Percentiles rank a stretch among this genome's conserved stretches.
Conservation (phyloP, 2,329 filamentous ascomycete genomes). For the Akanthomyces muscarius region DNA sequence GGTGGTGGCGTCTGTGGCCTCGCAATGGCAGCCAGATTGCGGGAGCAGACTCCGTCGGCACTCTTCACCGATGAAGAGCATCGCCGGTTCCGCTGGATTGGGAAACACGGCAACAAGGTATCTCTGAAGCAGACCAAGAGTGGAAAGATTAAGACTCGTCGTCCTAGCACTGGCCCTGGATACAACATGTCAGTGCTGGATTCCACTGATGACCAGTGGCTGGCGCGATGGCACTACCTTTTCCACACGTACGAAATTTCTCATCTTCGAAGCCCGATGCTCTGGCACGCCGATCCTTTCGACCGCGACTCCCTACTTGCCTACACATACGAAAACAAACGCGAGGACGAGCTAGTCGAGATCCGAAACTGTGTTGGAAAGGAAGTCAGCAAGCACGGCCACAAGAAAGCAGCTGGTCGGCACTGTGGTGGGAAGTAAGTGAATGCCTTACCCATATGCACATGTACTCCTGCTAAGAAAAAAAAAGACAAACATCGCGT, state of each 20-base stretch:
- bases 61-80: constrained; percentile 83
- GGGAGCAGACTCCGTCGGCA: constrained; percentile 69
- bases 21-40: constrained; percentile 66
- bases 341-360: constrained; percentile 63
- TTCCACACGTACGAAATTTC: constrained; percentile 67
- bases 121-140: constrained; percentile 47
- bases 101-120: constrained; percentile 58
- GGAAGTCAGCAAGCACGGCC: constrained; percentile 74
- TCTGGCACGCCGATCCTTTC: constrained; percentile 74
- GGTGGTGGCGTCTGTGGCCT: constrained; percentile 74
- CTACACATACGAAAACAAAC: constrained; percentile 58
- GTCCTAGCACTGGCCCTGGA: constrained; percentile 21
- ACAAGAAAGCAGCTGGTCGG: constrained; percentile 53
- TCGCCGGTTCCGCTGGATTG: constrained; percentile 74
- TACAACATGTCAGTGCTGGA: constrained; percentile 62
- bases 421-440: constrained; percentile 42
- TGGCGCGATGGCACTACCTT: constrained; percentile 65
- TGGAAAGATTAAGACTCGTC: constrained; percentile 26
- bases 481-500: constrained; percentile 38
- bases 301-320: constrained; percentile 71
- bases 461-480: constrained; percentile 19
- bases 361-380: constrained; percentile 73
- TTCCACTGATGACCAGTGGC: constrained; percentile 59
- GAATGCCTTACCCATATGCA: neutral
- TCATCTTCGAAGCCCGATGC: constrained; percentile 74